Conservation (phyloP, 306 rosid species). For the Trifolium subterraneum region DNA sequence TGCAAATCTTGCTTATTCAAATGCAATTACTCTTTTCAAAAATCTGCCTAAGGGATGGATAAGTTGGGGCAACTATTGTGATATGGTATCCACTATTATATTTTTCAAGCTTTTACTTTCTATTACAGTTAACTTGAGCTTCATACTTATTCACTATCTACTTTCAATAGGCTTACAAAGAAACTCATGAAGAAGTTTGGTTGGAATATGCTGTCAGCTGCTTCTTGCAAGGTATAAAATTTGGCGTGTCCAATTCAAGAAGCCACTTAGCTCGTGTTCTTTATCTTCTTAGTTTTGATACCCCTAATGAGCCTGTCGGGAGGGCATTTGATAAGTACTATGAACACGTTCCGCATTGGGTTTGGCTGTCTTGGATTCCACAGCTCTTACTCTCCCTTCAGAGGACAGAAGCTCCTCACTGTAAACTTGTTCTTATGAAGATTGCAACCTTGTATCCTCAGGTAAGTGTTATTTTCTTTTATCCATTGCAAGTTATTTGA, state of each 20-base stretch:
- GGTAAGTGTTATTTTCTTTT: conserved; percentile 55
- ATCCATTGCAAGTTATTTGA: conserved; percentile 1
- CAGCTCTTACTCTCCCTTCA: conserved; percentile 97
- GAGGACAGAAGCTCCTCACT: conserved; percentile 94
- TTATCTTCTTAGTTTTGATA: conserved; percentile 97
- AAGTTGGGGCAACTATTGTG: conserved; percentile 99
- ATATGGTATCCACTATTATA: conserved; percentile 64
- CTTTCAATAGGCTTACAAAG: conserved; percentile 80
- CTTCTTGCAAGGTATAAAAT: conserved; percentile 96
- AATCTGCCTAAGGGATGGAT: conserved; percentile 99
- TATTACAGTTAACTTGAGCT: conserved; percentile 37
- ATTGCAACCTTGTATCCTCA: conserved; percentile 89
- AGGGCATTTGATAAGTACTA: conserved; percentile 89
- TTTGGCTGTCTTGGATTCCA: conserved; percentile 99
- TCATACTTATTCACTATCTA: conserved; percentile 34
- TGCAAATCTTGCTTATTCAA: conserved; percentile 86
- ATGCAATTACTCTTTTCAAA: conserved; percentile 83
- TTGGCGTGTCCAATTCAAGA: conserved; percentile 91
- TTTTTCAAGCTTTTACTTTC: conserved; percentile 36
- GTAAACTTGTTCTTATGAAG: conserved; percentile 93
- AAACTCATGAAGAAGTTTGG: conserved; percentile 89
- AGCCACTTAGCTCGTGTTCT: conserved; percentile 97
- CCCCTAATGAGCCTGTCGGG: conserved; percentile 89
- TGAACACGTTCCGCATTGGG: conserved; percentile 98
- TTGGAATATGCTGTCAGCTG: conserved; percentile 96